Evolutionary conservation across 2,329 filamentous ascomycete genomes (phyloP).

Genomic region (Chaetothyriales sp.): DNA sequence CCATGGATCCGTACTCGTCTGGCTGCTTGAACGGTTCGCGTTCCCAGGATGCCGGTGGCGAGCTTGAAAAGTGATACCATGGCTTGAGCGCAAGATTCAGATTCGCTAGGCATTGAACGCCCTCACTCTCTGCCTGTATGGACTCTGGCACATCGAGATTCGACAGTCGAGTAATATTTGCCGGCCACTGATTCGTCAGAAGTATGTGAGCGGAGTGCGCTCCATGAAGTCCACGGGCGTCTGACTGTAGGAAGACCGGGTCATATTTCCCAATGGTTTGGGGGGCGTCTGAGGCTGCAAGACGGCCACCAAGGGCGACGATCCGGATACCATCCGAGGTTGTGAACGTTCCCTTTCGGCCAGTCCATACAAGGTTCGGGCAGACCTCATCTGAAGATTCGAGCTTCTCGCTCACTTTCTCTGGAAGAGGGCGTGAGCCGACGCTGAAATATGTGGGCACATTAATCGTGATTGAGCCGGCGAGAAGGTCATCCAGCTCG

Average conservation of each 20-base stretch:
- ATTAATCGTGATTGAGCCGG: conserved; percentile 57
- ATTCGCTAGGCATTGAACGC: conserved; percentile 57
- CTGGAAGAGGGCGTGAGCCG: conserved; percentile 56
- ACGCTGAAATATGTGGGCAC: conserved; percentile 85
- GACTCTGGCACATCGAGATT: conserved; percentile 44
- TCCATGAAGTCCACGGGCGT: conserved; percentile 60
- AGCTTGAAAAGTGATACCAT: conserved; percentile 74
- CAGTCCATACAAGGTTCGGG: conserved; percentile 79
- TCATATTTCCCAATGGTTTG: conserved; percentile 57
- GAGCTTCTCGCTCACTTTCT: conserved; percentile 55
- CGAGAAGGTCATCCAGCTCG: conserved; percentile 49
- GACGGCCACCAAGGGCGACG: conserved; percentile 63
- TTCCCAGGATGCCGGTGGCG: conserved; percentile 63
- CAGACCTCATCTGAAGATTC: conserved; percentile 61
- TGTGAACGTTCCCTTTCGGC: conserved; percentile 73
- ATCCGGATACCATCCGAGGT: conserved; percentile 81
- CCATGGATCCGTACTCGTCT: conserved; percentile 30
- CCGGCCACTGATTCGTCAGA: conserved; percentile 75
- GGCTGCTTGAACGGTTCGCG: conserved; percentile 62
- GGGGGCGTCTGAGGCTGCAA: conserved; percentile 40
- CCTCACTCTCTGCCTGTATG: conserved; percentile 27
- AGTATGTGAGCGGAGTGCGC: conserved; percentile 73
- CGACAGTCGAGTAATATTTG: conserved; percentile 54
- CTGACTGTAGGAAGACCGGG: conserved; percentile 62
- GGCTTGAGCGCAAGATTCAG: conserved; percentile 67